Evolutionary conservation across 208 protist genomes (phyloP).

Genomic region (Acanthamoeba sp.): DNA sequence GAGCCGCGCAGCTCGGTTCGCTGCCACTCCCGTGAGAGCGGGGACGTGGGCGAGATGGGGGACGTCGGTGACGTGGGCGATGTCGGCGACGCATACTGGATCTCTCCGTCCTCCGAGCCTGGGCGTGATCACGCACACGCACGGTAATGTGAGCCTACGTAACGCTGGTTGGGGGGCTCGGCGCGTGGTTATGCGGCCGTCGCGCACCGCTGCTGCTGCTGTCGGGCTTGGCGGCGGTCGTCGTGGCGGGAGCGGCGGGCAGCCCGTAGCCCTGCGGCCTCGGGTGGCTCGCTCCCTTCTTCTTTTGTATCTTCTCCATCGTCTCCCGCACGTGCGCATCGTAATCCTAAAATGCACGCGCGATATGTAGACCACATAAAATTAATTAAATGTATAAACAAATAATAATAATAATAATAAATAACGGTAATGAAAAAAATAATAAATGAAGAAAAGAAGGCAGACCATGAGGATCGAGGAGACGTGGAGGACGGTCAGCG

Average conservation of each 20-base stretch:
- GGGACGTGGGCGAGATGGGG: background rate
- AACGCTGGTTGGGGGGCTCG: too few relatives aligned
- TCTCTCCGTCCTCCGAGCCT: background rate
- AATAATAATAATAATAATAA: too few relatives aligned
- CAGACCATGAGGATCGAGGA: constrained; percentile 1
- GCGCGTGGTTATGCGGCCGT: too few relatives aligned
- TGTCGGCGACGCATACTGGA: constrained; percentile 10
- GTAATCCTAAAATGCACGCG: background rate
- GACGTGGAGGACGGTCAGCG: constrained; percentile 1
- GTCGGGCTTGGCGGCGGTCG: background rate
- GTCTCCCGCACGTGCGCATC: constrained; percentile 20
- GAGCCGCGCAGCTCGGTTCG: background rate
- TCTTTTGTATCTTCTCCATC: constrained; percentile 37
- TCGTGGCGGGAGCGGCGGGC: background rate
- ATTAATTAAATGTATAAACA: too few relatives aligned
- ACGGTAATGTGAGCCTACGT: too few relatives aligned
- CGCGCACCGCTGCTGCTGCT: background rate
- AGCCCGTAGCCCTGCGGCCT: background rate
- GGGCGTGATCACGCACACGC: too few relatives aligned
- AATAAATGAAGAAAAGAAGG: too few relatives aligned
- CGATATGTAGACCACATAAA: too few relatives aligned
- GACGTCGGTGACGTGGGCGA: constrained; percentile 23
- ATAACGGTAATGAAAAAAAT: too few relatives aligned
- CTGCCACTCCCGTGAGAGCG: background rate
- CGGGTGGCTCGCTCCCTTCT: background rate